Base-by-base conservation (phyloP, 306 rosid species). In the Dalbergia cochinchinensis region DNA sequence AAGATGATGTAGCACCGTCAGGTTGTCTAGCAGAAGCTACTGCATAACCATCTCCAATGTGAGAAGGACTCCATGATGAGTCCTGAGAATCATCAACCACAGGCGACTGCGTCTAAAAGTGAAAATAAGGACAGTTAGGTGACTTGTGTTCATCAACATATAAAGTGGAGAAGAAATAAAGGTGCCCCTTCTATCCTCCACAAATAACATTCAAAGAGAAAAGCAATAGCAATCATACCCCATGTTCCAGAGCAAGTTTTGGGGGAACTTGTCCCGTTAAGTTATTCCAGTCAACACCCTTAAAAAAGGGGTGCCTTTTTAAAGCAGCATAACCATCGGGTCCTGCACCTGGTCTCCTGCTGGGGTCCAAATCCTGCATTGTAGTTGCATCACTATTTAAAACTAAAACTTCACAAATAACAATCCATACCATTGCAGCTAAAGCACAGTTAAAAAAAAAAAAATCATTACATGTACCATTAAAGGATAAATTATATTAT, bases 301-400 rank as follows among this genome's bases (percentile, higher is more conserved):
- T 92, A 77, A 96, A 96, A 89, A 96, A 96, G 14, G 94, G 92
- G 82, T 96, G 99, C 48, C 47, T 75, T 84, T 93, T 93, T 83
- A 96, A 84, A 77, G 78, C 84, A 57, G 86, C 83, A 78, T 96
- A 96, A 72, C 97, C 99, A 70, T 86, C 97, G 11, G 90, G 81
- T 80, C 99, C 97, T 14, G 97, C 96, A 51, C 98, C 99, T 4
- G 96, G 99, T 85, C 99, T 88, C 83, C 88, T 87, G 80, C 81
- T 75, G 50, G 99, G 96, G 77, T 96, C 98, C 78, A 88, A 86
- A 86, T 96, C 99, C 98, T 96, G 88, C 72, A 90, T 31, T 79
- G 77, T 57, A 74, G 59, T 70, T 54, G 45, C 58, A 78, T 18
- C 1, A 54, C 51, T 44, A 45, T 44, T 65, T 57, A 64, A 74